These are phyloP conservation scores for Ogataea pilisensis DNA, from an alignment of 805 yeast species.

Conservation along the genomic window DNA sequence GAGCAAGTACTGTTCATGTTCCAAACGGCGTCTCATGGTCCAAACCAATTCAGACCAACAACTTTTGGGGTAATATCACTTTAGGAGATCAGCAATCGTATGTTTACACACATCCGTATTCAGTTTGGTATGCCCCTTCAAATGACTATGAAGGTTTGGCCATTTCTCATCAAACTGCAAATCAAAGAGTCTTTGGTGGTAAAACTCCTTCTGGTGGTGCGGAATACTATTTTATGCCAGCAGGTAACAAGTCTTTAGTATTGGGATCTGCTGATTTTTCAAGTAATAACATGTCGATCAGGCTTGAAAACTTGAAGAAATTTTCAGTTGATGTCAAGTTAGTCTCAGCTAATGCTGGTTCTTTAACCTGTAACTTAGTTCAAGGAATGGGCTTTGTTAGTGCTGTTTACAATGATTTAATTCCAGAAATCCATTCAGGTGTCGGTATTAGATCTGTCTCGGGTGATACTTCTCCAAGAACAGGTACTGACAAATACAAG, in stretches of 20 bases:
- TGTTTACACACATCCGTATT: conserved; percentile 74
- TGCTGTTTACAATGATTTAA: conserved; percentile 51
- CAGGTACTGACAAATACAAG: conserved; percentile 48
- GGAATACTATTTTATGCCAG: conserved; percentile 60
- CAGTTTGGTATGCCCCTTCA: conserved; percentile 56
- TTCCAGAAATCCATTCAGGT: conserved; percentile 48
- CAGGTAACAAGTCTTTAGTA: conserved; percentile 53
- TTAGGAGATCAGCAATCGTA: conserved; percentile 61
- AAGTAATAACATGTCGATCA: conserved; percentile 8
- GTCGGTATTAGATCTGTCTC: conserved; percentile 56
- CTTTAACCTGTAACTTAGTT: conserved; percentile 56
- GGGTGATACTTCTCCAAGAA: conserved; percentile 38
- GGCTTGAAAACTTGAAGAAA: conserved; percentile 15
- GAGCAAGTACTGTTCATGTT: conserved; percentile 22
- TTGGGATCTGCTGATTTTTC: conserved; percentile 41
- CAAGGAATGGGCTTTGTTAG: conserved; percentile 83
- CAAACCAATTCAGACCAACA: conserved; percentile 58
- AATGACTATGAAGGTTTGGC: conserved; percentile 52
- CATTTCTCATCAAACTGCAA: conserved; percentile 53
- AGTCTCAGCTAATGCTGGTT: conserved; percentile 29
- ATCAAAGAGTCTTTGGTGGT: conserved; percentile 62
- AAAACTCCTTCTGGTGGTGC: conserved; percentile 36
- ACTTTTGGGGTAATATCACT: conserved; percentile 67
- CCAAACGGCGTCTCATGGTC: conserved; percentile 21
- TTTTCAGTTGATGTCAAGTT: conserved; percentile 20